Base-by-base conservation (phyloP, 495 filamentous ascomycete species). In the Daldinia decipiens region DNA sequence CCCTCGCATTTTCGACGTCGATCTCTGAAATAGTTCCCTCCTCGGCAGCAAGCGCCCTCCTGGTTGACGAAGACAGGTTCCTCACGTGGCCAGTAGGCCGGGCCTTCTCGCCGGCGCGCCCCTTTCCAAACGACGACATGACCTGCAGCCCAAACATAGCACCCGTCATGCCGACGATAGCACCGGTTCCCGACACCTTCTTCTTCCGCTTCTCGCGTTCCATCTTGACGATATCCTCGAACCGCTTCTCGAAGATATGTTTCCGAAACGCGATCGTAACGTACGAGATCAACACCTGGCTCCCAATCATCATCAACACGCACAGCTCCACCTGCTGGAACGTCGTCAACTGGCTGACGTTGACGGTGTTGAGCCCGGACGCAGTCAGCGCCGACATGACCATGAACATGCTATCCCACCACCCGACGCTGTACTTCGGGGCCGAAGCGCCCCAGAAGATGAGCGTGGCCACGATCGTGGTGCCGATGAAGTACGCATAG, bases 291-390 rank as follows among this genome's bases (percentile, higher is more conserved):
- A 84, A 83, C 24, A 89, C 87, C 21, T 86, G 81, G 36, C 87
- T 89, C 4, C 91, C 91, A 9, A 92, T 72, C 52, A 92, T 80
- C 43, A 92, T 87, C 47, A 92, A 80, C 7, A 86, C 26, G 67
- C 91, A 93, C 19, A 93, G 80, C 15, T 92, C 75, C 19, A 85
- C 75, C 74, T 94, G 92, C 74, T 94, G 92, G 65, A 89, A 89
- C 0, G 85, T 89, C 54, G 90, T 93, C 62, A 93, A 72, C 19
- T 85, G 80, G 40, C 85, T 89, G 75, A 86, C 38, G 76, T 83
- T 72, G 80, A 87, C 83, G 29, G 86, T 90, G 61, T 90, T 91
- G 65, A 92, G 79, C 1, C 89, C 89, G 19, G 92, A 88, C 15
- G 86, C 81, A n/a, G 91, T 93, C 82, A 93, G 91, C 7, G 91